Conservation (phyloP, 768 basidiomycete species). For the Galerina sulciceps region DNA sequence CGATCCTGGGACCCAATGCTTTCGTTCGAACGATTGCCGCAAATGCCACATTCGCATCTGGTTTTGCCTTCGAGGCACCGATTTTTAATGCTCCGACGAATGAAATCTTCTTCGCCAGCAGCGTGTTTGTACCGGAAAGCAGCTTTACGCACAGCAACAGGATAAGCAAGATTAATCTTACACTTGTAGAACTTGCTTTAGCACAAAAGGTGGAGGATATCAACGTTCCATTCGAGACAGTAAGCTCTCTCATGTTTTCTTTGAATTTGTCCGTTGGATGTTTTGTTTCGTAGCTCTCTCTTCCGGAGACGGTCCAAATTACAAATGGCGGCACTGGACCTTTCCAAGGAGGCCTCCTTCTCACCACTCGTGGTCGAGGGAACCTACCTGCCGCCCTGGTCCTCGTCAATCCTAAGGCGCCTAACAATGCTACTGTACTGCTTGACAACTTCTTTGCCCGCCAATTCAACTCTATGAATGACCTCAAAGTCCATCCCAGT, state of each 20-base stretch:
- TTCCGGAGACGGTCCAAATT: slow-evolving; percentile 63
- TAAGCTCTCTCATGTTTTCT: background rate
- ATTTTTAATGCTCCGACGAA: slow-evolving; percentile 65
- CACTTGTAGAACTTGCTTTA: slow-evolving; percentile 53
- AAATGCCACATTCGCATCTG: slow-evolving; percentile 55
- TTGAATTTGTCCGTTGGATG: too few species aligned
- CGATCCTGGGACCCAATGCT: slow-evolving; percentile 58
- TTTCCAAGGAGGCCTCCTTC: slow-evolving; percentile 57
- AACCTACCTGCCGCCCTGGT: slow-evolving; percentile 60
- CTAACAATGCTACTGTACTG: slow-evolving; percentile 68
- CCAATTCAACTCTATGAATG: slow-evolving; percentile 83
- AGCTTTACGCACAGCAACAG: slow-evolving; percentile 65
- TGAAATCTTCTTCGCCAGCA: slow-evolving; percentile 72
- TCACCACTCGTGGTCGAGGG: slow-evolving; percentile 68
- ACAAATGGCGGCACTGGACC: slow-evolving; percentile 71
- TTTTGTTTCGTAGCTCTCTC: slow-evolving; percentile 47
- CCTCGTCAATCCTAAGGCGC: slow-evolving; percentile 62
- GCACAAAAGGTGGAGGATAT: slow-evolving; percentile 35
- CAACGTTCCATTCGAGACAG: slow-evolving; percentile 39
- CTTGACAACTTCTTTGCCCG: slow-evolving; percentile 79
- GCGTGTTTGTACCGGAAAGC: slow-evolving; percentile 66
- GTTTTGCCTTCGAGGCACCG: slow-evolving; percentile 77
- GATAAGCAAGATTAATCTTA: slow-evolving; percentile 63
- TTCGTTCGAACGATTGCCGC: slow-evolving; percentile 61
- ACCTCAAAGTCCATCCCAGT: slow-evolving; percentile 72